phyloP scores from a whole-genome alignment of 2,329 filamentous ascomycete genomes.

The Diaporthe nobilis region DNA sequence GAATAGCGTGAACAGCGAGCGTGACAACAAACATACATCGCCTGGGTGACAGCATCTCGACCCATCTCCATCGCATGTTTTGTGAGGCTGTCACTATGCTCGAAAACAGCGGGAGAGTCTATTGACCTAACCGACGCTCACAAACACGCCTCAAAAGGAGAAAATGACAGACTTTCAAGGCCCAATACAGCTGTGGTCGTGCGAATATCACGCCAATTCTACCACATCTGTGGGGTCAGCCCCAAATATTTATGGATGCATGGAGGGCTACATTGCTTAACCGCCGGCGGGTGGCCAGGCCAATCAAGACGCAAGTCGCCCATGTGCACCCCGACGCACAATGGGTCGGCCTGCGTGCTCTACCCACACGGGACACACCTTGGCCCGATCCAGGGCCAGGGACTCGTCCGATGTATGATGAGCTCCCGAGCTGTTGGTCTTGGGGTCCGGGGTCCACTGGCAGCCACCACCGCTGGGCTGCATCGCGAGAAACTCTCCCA shows the following conservation, averaged over 20 bases:
- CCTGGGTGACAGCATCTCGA: background rate
- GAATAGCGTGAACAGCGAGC: background rate
- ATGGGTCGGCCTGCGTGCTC: conserved; percentile 19
- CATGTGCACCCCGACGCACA: conserved; percentile 25
- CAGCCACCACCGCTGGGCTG: conserved; percentile 11
- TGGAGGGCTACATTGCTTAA: conserved; percentile 34
- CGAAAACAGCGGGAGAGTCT: background rate
- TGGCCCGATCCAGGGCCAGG: conserved; percentile 14
- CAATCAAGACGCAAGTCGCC: conserved; percentile 36
- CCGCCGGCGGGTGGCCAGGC: conserved; percentile 38
- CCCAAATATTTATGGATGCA: conserved; percentile 21
- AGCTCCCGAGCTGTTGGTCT: conserved; percentile 34
- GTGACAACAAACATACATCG: too few species aligned
- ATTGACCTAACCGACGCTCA: background rate
- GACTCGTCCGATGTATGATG: conserved; percentile 37
- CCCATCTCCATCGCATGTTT: background rate
- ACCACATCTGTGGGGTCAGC: conserved; percentile 11
- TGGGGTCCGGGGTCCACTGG: conserved; percentile 7
- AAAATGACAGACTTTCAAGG: background rate
- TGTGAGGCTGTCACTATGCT: background rate
- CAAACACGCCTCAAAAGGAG: background rate
- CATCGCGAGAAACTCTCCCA: conserved; percentile 26
- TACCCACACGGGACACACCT: conserved; percentile 11
- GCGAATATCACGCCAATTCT: background rate
- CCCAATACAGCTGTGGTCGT: background rate